Percentiles rank a stretch among this genome's conserved stretches.
phyloP scores from a whole-genome alignment of 805 yeast genomes.

The Metschnikowia aberdeeniae region DNA sequence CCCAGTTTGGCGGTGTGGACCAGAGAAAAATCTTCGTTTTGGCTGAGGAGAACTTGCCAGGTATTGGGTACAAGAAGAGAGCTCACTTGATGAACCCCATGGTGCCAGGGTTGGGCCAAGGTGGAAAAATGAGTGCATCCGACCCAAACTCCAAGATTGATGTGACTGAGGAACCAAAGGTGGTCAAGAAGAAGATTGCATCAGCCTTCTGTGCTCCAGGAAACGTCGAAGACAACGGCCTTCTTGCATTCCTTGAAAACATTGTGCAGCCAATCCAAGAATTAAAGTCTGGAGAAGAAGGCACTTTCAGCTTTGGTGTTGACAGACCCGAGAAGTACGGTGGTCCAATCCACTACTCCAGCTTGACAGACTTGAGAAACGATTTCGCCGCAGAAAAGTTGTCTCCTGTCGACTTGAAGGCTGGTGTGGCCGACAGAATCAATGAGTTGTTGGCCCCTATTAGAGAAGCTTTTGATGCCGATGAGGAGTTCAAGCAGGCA shows the following conservation, averaged over 20 bases:
- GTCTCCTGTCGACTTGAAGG: constrained; percentile 89
- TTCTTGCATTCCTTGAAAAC: constrained; percentile 77
- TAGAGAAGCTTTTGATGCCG: constrained; percentile 58
- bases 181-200: constrained; percentile 83
- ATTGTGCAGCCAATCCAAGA: constrained; percentile 85
- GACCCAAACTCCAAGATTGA: constrained; percentile 98
- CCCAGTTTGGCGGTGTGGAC: constrained; percentile 98
- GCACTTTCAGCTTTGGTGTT: constrained; percentile 62
- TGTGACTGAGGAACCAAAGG: constrained; percentile 81
- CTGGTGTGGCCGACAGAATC: constrained; percentile 85
- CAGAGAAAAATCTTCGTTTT: constrained; percentile 96
- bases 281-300: constrained; percentile 54
- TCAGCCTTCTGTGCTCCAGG: constrained; percentile 97
- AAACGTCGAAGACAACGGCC: constrained; percentile 80
- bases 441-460: constrained; percentile 80
- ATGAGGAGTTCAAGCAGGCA: constrained; percentile 71
- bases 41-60: constrained; percentile 89
- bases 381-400: constrained; percentile 73
- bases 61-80: constrained; percentile 91
- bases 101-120: constrained; percentile 97
- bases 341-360: constrained; percentile 74
- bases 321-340: constrained; percentile 97
- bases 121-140: constrained; percentile 98
- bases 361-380: constrained; percentile 63
- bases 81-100: constrained; percentile 98